Conservation (phyloP, 176 grass and related monocot species). For the Oryza coarctata region DNA sequence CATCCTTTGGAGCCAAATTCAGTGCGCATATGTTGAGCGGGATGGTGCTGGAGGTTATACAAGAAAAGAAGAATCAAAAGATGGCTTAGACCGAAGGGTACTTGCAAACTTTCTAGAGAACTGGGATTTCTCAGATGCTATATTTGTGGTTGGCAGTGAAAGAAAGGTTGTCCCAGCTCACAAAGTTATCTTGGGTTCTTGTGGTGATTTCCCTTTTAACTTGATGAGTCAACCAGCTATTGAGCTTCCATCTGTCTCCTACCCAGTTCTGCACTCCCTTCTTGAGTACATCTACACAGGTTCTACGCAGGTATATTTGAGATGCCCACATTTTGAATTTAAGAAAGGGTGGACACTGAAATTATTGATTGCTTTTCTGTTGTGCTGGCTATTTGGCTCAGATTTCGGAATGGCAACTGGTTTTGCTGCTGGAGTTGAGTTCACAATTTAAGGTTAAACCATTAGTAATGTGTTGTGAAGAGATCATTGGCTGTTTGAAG, state of each 20-base stretch:
- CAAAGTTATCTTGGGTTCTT: slow-evolving; percentile 68
- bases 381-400: slow-evolving; percentile 34
- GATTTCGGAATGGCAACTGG: slow-evolving; percentile 58
- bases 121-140: slow-evolving; percentile 73
- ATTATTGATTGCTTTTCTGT: slow-evolving; percentile 22
- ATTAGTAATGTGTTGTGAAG: slow-evolving; percentile 62
- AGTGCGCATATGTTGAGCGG: slow-evolving; percentile 42
- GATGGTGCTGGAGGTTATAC: slow-evolving; percentile 36
- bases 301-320: slow-evolving; percentile 66
- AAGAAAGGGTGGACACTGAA: not conserved
- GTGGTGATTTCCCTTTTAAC: slow-evolving; percentile 65
- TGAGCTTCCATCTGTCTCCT: slow-evolving; percentile 62
- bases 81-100: slow-evolving; percentile 46
- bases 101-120: slow-evolving; percentile 76
- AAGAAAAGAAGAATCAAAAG: slow-evolving; percentile 22
- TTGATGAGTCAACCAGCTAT: slow-evolving; percentile 39
- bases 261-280: slow-evolving; percentile 69
- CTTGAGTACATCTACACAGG: slow-evolving; percentile 86
- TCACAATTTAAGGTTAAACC: slow-evolving; percentile 67
- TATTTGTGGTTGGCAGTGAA: slow-evolving; percentile 70
- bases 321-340: slow-evolving; percentile 19
- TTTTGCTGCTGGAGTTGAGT: slow-evolving; percentile 57
- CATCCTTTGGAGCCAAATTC: slow-evolving; percentile 65
- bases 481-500: slow-evolving; percentile 52
- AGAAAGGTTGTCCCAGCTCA: slow-evolving; percentile 71